Conservation (phyloP, 2,329 filamentous ascomycete species). For the Apiospora kogelbergensis region DNA sequence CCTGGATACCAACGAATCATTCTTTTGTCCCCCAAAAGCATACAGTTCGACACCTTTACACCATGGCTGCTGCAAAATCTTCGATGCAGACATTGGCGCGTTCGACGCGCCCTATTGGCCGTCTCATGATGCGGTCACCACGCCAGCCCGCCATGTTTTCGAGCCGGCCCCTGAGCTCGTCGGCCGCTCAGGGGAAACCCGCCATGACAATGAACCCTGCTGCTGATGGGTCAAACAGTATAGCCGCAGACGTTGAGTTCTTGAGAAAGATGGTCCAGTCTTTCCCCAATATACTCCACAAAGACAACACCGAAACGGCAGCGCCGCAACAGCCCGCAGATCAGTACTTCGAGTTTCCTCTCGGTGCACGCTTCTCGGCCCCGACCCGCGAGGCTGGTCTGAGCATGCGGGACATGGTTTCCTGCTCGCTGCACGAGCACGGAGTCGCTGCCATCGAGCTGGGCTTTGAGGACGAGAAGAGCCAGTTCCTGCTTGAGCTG, state of each 20-base stretch:
- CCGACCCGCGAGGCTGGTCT: background rate
- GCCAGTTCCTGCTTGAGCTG: background rate
- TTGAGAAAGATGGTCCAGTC: background rate
- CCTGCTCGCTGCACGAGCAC: background rate
- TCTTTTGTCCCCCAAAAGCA: background rate
- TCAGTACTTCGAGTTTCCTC: background rate
- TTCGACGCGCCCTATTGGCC: background rate
- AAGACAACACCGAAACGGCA: background rate
- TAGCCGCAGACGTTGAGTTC: background rate
- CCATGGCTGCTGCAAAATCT: background rate
- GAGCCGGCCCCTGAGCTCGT: background rate
- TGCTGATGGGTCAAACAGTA: background rate
- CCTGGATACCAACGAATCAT: background rate
- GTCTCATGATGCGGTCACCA: background rate
- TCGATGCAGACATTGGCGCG: background rate
- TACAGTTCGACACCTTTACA: background rate
- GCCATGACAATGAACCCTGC: background rate
- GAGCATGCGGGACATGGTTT: background rate
- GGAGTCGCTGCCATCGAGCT: background rate
- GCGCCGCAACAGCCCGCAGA: background rate
- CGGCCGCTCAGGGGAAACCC: background rate
- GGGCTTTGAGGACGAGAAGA: background rate
- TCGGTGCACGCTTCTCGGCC: background rate
- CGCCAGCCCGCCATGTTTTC: background rate
- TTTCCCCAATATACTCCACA: background rate